Base-by-base conservation (phyloP, 1,284 basidiomycete genomes). In the Naganishia cerealis region DNA sequence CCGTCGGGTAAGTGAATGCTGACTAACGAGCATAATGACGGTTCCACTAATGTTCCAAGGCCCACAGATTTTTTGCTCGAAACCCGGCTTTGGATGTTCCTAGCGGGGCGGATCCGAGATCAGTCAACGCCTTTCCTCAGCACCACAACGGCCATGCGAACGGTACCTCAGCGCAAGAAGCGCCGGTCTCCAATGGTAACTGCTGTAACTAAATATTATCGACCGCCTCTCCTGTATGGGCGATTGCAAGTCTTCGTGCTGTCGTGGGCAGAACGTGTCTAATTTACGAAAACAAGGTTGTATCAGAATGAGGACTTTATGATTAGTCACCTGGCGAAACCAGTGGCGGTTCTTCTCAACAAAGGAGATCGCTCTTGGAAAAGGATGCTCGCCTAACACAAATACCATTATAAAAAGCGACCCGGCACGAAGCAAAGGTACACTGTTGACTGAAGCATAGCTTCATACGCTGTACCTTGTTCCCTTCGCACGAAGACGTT, bases 1-100 rank as follows among this genome's bases (percentile, higher is more conserved):
- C 72, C 4, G 66, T 62, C 29, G 58, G 58, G 58, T 67, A 29
- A 61, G 68, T 65, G 24, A 9, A 39, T 58, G 16, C 5, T 29
- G 57, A 15, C 1, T 6, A 50, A 50, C 13, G 9, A 24, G 43
- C 46, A 7, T 24, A 29, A 26, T 26, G n/a, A 10, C 9, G 10
- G 4, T 40, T 18, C 26, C 24, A 24, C 40, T 43, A 13, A 50
- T 50, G 0, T 18, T n/a, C 4, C 12, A 8, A 10, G 21, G 21
- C 3, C 29, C 39, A n/a, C 16, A 58, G 66, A n/a, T 67, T 67
- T 50, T 67, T 67, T 21, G 57, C 48, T n/a, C 67, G 46, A 42
- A 68, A 68, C 53, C 67, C 67, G 21, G 67, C 65, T 16, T 48
- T 66, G 42, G 65, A 66, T 50, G 56, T 66, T 12, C 55, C 65